Percentiles rank a stretch among this genome's conserved stretches.
Conservation (phyloP, 1,139 yeast genomes). For the Pichia terricola region DNA sequence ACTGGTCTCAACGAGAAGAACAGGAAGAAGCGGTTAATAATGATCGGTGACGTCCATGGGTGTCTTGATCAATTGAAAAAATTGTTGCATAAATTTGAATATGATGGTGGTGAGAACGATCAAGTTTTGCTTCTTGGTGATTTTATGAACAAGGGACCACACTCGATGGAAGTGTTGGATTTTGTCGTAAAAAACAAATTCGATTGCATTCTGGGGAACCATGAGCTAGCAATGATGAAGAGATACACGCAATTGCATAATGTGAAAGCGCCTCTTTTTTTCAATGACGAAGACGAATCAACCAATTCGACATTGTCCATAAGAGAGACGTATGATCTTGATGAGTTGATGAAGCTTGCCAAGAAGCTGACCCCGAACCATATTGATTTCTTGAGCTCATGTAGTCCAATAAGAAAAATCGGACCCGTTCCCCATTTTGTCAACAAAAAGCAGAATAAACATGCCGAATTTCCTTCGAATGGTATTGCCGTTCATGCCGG, state of each 20-base stretch:
- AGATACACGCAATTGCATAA: constrained; percentile 53
- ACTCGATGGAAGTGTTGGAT: constrained; percentile 60
- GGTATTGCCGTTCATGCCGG: constrained; percentile 82
- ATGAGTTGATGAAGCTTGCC: constrained; percentile 54
- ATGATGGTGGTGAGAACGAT: constrained; percentile 35
- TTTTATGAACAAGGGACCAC: constrained; percentile 76
- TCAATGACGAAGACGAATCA: constrained; percentile 12
- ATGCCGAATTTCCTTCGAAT: constrained; percentile 23
- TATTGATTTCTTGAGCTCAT: constrained; percentile 43
- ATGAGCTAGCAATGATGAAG: constrained; percentile 59
- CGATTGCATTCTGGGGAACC: constrained; percentile 81
- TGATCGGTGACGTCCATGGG: constrained; percentile 90
- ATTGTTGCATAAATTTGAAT: constrained; percentile 40
- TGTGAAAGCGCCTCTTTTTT: constrained; percentile 25
- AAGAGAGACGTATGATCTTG: constrained; percentile 28
- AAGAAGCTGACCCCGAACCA: constrained; percentile 51
- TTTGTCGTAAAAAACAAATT: constrained; percentile 51
- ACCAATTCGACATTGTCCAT: constrained; percentile 8
- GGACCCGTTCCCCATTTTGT: constrained; percentile 45
- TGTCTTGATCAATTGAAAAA: constrained; percentile 45
- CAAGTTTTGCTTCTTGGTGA: constrained; percentile 74
- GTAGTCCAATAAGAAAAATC: constrained; percentile 54
- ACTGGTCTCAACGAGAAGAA: neutral
- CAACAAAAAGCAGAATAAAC: constrained; percentile 17
- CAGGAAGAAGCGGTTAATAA: constrained; percentile 37